A percentile compares a stretch with the other conserved stretches of the same genome.
phyloP scores from a whole-genome alignment of 192 early-diverging fungal genomes.

The Geranomyces michiganensis region DNA sequence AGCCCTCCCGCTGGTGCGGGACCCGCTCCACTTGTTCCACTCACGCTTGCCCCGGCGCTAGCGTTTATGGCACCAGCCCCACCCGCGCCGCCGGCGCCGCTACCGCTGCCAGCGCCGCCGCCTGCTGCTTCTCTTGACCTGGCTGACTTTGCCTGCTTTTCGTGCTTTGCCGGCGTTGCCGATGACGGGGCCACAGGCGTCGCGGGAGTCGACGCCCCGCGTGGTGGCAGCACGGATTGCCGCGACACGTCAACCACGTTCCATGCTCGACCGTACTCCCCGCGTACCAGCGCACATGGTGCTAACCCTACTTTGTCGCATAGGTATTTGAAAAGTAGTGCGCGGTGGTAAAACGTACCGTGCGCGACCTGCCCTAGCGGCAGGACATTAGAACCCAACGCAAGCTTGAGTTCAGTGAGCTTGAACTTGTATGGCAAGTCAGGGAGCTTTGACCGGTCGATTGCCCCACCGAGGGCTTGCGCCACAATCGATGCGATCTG shows the following conservation, averaged over 20 bases:
- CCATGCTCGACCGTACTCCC: constrained; percentile 59
- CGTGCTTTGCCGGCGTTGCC: constrained; percentile 22
- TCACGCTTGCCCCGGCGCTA: neutral
- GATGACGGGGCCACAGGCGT: constrained; percentile 1
- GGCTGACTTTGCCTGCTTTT: constrained; percentile 15
- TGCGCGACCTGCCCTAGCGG: constrained; percentile 45
- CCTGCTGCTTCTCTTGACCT: neutral
- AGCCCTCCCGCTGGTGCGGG: constrained; percentile 29
- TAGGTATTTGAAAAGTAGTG: constrained; percentile 58
- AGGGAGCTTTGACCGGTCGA: constrained; percentile 31
- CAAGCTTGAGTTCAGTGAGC: constrained; percentile 57
- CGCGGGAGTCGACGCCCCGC: constrained; percentile 5
- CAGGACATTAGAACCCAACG: constrained; percentile 47
- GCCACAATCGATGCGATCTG: constrained; percentile 49
- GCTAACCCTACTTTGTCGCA: constrained; percentile 52
- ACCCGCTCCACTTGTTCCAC: neutral
- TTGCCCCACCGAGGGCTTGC: constrained; percentile 50
- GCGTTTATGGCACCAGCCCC: too few species aligned
- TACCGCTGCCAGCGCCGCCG: too few species aligned
- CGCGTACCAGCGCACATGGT: constrained; percentile 47
- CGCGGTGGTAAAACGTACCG: constrained; percentile 62
- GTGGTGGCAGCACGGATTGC: constrained; percentile 23
- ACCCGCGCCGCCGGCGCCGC: too few species aligned
- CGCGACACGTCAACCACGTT: constrained; percentile 46
- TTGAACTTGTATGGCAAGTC: constrained; percentile 51